These are phyloP conservation scores for Tubosaeta sp. DNA, from an alignment of 768 basidiomycete species.

Conservation along the genomic window DNA sequence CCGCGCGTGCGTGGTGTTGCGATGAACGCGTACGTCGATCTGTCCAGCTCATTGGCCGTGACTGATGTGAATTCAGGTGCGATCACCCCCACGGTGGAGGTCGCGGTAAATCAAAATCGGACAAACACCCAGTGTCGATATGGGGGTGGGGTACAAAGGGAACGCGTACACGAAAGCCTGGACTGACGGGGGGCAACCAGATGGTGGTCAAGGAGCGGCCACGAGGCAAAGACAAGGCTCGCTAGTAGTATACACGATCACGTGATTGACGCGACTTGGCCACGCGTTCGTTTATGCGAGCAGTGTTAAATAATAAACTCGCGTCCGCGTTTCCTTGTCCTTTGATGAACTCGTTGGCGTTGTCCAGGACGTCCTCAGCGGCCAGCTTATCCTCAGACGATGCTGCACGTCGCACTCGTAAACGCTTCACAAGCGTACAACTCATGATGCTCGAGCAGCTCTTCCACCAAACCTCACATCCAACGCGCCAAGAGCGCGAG, in stretches of 20 bases:
- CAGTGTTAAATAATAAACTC: not conserved
- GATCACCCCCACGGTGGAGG: conserved; percentile 98
- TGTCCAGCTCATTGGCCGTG: not conserved
- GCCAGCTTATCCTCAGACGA: conserved; percentile 56
- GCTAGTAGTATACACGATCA: conserved; percentile 15
- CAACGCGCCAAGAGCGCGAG: conserved; percentile 71
- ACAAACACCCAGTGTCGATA: conserved; percentile 88
- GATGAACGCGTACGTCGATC: conserved; percentile 78
- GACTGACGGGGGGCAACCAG: conserved; percentile 87
- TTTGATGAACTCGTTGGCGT: conserved; percentile 21
- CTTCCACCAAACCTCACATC: conserved; percentile 68
- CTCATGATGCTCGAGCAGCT: conserved; percentile 70
- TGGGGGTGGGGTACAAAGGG: conserved; percentile 95
- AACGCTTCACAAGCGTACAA: conserved; percentile 64
- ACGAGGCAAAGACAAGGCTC: conserved; percentile 54
- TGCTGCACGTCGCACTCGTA: conserved; percentile 56
- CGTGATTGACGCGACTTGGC: conserved; percentile 26
- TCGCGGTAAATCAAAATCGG: conserved; percentile 94
- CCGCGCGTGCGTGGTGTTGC: conserved; percentile 92
- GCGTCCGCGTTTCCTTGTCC: not conserved
- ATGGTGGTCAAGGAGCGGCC: conserved; percentile 85
- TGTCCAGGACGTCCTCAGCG: conserved; percentile 54
- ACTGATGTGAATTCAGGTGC: conserved; percentile 39
- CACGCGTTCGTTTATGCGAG: conserved; percentile 27
- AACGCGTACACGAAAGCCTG: conserved; percentile 87